Evolutionary conservation across 768 basidiomycete genomes (phyloP).

Genomic region (Podaxis sp.): DNA sequence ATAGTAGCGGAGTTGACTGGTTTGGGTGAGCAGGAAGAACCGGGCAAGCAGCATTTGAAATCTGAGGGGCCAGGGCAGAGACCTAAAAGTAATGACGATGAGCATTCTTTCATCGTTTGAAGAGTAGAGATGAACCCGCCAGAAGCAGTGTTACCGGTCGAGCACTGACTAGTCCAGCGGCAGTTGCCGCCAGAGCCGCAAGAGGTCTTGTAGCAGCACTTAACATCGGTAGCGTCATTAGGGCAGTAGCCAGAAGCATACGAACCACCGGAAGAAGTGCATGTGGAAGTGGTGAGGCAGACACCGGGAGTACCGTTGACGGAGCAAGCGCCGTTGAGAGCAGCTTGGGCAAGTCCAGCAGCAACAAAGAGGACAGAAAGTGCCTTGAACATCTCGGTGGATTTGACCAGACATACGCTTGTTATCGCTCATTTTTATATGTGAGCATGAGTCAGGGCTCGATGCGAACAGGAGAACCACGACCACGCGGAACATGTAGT

Average conservation of each 20-base stretch:
- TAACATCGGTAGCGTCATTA: slow-evolving; percentile 26
- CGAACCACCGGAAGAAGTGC: slow-evolving; percentile 23
- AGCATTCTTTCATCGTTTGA: neutral
- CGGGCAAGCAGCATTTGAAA: slow-evolving; percentile 28
- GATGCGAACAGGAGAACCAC: neutral
- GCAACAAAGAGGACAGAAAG: slow-evolving; percentile 1
- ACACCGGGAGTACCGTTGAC: slow-evolving; percentile 25
- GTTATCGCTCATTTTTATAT: neutral
- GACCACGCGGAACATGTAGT: neutral
- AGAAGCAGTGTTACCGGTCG: slow-evolving; percentile 23
- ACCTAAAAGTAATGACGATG: slow-evolving; percentile 15
- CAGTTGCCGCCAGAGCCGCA: slow-evolving; percentile 28
- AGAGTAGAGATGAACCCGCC: slow-evolving; percentile 16
- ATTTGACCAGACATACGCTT: neutral
- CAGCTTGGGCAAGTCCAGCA: slow-evolving; percentile 15
- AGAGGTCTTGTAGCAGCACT: slow-evolving; percentile 28
- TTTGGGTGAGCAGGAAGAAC: slow-evolving; percentile 17
- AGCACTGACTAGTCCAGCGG: slow-evolving; percentile 24
- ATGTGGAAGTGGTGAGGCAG: slow-evolving; percentile 26
- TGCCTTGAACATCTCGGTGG: neutral
- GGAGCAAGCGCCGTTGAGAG: slow-evolving; percentile 26
- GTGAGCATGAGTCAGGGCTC: neutral
- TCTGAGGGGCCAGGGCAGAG: slow-evolving; percentile 28
- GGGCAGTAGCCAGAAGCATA: slow-evolving; percentile 26
- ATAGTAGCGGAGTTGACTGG: slow-evolving; percentile 30